Conservation (phyloP, 179 eudicot species). For the Vitellaria paradoxa region DNA sequence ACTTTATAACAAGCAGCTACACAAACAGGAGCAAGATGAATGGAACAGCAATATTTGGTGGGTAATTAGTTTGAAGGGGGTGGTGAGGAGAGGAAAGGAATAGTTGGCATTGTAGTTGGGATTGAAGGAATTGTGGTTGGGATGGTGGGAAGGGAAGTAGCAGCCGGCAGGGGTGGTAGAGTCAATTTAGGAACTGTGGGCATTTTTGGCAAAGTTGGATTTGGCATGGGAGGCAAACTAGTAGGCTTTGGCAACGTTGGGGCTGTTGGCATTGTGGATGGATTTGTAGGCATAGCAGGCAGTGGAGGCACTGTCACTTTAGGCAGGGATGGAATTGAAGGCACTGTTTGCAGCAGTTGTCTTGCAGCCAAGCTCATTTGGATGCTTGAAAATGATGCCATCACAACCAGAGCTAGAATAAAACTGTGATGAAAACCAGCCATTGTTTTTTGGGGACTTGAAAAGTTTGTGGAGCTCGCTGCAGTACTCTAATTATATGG, state of each 20-base stretch:
- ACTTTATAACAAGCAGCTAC: no score
- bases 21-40: neutral
- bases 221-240: neutral
- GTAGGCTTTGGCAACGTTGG: conserved; percentile 2
- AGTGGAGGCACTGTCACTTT: conserved; percentile 9
- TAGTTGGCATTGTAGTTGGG: neutral
- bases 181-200: neutral
- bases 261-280: neutral
- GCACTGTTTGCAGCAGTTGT: neutral
- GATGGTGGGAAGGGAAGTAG: no score
- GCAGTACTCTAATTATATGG: neutral
- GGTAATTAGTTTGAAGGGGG: neutral
- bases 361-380: conserved; percentile 2
- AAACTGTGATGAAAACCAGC: neutral
- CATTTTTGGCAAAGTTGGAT: neutral
- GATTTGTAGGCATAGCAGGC: conserved; percentile 3
- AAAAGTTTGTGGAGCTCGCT: neutral
- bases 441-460: neutral
- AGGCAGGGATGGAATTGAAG: neutral
- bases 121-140: neutral
- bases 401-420: neutral
- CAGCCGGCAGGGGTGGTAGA: neutral
- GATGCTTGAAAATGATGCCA: neutral
- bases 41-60: neutral
- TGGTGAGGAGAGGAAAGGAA: neutral